A percentile compares a stretch with the other conserved stretches of the same genome.
Evolutionary conservation across 2,329 filamentous ascomycete species (phyloP).

Genomic region (Phyllosticta ampelicida): DNA sequence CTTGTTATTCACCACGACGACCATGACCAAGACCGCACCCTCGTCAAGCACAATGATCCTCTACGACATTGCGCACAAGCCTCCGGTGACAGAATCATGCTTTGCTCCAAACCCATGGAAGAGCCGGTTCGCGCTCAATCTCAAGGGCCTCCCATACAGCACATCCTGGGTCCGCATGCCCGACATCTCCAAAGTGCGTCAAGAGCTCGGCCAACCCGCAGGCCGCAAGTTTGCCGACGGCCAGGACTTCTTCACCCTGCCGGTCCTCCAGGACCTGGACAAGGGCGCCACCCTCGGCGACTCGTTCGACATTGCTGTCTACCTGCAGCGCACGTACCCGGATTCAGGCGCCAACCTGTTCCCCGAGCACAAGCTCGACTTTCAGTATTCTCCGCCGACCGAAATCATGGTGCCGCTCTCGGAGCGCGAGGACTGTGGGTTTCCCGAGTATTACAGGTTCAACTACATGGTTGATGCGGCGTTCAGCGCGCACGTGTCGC

Average conservation of each 20-base stretch:
- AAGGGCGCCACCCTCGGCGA: constrained; percentile 43
- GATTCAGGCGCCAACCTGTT: constrained; percentile 36
- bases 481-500: constrained; percentile 37
- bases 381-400: constrained; percentile 27
- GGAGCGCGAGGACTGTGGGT: constrained; percentile 16
- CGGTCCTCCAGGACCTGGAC: constrained; percentile 41
- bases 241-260: constrained; percentile 49
- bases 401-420: constrained; percentile 14
- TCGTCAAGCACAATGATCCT: constrained; percentile 25
- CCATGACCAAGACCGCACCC: constrained; percentile 20
- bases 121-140: constrained; percentile 39
- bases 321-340: constrained; percentile 45
- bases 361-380: constrained; percentile 30
- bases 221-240: constrained; percentile 47
- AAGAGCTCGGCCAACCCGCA: constrained; percentile 35
- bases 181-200: constrained; percentile 41
- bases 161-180: constrained; percentile 44
- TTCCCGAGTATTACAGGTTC: constrained; percentile 30
- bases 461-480: constrained; percentile 45
- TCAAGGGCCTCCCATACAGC: constrained; percentile 38
- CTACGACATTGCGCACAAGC: constrained; percentile 38
- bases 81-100: constrained; percentile 26
- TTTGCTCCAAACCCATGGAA: constrained; percentile 43
- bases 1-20: neutral
- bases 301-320: constrained; percentile 54